Base-by-base conservation (phyloP, 148 eudicot genomes). In the Spergularia marina region DNA sequence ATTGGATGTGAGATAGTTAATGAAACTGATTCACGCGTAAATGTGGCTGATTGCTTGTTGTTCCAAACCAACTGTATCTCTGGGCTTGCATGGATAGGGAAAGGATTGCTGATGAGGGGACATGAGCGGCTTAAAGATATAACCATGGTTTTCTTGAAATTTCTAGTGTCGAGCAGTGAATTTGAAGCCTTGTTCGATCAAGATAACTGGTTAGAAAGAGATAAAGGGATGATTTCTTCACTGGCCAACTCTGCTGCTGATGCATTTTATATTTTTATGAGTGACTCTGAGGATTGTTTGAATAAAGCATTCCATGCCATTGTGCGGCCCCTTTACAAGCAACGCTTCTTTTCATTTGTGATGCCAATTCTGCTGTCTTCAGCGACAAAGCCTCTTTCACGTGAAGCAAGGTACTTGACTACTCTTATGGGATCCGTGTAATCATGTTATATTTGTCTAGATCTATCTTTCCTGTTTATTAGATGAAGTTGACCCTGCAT, bases 71-170 rank as follows among this genome's bases (percentile, higher is more conserved):
- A 74, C 74, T 80, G 75, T 20, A 71, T 90, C 67, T 44, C 77
- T 75, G 96, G 94, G 61, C 84, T 95, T 77, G 91, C 97, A 65
- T 95, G 98, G 98, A 84, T 95, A 68, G 97, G 96, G 55, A 95
- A 95, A 89, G 98, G 97, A 53, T 74, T 95, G 76, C 84, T 95
- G 21, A 87, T 95, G 97, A 84, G 97, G 77, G 98, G 98, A 59
- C 96, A 95, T 82, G 95, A 83, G 78, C 88, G 86, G 81, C 79
- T 84, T 18, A 95, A 90, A 84, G 97, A 89, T 77, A 74, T 90
- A 67, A 83, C 87, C 58, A 71, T 83, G 89, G 67, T 83, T 72
- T 85, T 92, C 59, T 80, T 86, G 78, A 86, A 84, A 79, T 94
- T 78, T 79, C 76, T 95, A 83, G 74, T 86, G 30, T 66, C 85